Conservation (phyloP, 305 asterid genomes). For the Ilex paraguariensis region DNA sequence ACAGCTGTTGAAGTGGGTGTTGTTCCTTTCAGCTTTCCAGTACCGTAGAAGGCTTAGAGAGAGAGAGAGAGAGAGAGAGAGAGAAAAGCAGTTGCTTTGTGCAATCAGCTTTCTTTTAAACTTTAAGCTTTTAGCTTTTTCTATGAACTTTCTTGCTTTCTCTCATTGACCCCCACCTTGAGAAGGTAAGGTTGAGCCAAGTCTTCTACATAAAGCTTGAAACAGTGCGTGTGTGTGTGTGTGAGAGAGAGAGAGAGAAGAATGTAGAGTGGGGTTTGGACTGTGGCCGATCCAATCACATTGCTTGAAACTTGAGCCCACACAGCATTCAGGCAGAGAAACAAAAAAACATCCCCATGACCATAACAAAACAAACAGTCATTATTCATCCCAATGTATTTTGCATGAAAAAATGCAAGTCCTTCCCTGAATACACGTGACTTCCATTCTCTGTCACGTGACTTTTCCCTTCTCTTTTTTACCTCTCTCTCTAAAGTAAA, state of each 20-base stretch:
- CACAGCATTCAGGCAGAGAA: slow-evolving; percentile 16
- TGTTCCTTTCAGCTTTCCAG: slow-evolving; percentile 13
- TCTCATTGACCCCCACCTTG: slow-evolving; percentile 34
- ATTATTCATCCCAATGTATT: slow-evolving; percentile 20
- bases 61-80: not conserved
- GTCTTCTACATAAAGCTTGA: slow-evolving; percentile 17
- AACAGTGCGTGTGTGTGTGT: not conserved
- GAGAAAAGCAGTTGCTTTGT: slow-evolving; percentile 33
- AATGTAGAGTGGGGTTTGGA: slow-evolving; percentile 8
- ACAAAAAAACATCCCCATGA: slow-evolving; percentile 13
- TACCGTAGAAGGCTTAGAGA: not conserved
- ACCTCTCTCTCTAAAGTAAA: not conserved
- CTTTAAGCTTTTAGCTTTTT: slow-evolving; percentile 42
- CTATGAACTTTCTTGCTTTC: slow-evolving; percentile 29
- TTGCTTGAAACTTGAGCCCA: slow-evolving; percentile 26
- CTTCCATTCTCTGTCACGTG: slow-evolving; percentile 17
- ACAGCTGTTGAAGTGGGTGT: slow-evolving; percentile 7
- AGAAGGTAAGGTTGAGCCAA: slow-evolving; percentile 37
- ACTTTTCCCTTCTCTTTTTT: not conserved
- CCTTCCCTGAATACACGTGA: slow-evolving; percentile 19
- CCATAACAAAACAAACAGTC: slow-evolving; percentile 18
- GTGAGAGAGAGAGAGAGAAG: slow-evolving; percentile 2
- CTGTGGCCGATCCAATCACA: slow-evolving; percentile 6
- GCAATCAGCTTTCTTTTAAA: slow-evolving; percentile 47
- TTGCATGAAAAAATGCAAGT: slow-evolving; percentile 21